Percentiles rank a stretch among this genome's conserved stretches.
Evolutionary conservation across 2,329 filamentous ascomycete species (phyloP).

Genomic region (Davidsoniella neocaledoniae): DNA sequence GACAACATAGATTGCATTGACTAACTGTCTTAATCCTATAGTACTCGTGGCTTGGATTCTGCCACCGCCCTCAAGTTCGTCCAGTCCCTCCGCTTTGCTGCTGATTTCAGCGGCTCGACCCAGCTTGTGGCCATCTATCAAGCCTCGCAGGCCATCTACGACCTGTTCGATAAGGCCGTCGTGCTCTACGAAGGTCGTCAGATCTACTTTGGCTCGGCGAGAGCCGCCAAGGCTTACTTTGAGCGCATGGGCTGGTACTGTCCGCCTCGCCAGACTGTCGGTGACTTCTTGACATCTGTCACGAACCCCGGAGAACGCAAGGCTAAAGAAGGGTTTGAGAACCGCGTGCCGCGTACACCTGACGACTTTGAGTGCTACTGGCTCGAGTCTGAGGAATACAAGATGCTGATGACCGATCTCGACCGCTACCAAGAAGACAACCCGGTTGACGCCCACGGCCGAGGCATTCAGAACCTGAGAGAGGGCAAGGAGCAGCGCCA

Average conservation of each 20-base stretch:
- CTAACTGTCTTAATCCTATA: constrained; percentile 12
- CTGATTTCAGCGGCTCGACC: constrained; percentile 45
- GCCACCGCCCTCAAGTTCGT: constrained; percentile 60
- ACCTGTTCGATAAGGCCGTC: constrained; percentile 41
- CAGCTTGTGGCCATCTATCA: constrained; percentile 57
- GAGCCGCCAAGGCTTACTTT: constrained; percentile 48
- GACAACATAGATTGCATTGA: background rate
- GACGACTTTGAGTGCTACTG: constrained; percentile 46
- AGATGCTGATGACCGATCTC: constrained; percentile 29
- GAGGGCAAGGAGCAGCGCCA: constrained; percentile 33
- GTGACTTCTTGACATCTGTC: constrained; percentile 53
- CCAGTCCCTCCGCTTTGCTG: constrained; percentile 44
- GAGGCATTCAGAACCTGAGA: constrained; percentile 25
- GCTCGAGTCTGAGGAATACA: constrained; percentile 28
- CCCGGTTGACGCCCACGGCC: constrained; percentile 24
- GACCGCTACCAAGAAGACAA: constrained; percentile 30
- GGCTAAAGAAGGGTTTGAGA: constrained; percentile 39
- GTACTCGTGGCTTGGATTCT: constrained; percentile 55
- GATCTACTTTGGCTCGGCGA: constrained; percentile 45
- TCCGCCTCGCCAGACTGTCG: constrained; percentile 47
- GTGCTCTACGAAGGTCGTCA: constrained; percentile 45
- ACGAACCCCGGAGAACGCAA: constrained; percentile 47
- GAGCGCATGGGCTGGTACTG: constrained; percentile 52
- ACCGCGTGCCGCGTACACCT: constrained; percentile 45
- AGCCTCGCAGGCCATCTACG: constrained; percentile 47